Evolutionary conservation across 108 stramenopile genomes (phyloP), one percentile per base, ranked within the genome.

Genomic region (Seminavis robusta): DNA sequence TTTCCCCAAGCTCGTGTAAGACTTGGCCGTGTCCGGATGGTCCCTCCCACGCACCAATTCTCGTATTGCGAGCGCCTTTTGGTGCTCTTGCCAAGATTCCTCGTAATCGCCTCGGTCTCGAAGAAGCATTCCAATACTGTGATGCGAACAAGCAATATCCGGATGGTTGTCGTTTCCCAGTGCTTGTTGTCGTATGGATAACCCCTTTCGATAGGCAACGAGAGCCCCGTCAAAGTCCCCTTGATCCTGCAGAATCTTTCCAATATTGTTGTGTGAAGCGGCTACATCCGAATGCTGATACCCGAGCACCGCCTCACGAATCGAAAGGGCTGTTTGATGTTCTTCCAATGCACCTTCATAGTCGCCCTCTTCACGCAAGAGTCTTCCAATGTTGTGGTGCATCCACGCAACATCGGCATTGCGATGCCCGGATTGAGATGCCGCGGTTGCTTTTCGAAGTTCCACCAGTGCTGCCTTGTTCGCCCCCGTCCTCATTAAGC

Each of bases 121-220:
- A 30, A 42, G 42, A 4, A 51, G 58, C 8, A 65, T 38, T 30
- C 71, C 58, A 43, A 73, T 50, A 61, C 61, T 73, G 59, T 73
- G 52, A 47, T 73, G 46, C 6, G 64, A 43, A 16, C 49, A 46
- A 19, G 71, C 63, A 9, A 39, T 53, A 29, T 65, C 63, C 10
- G 32, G 31, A 37, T 67, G 48, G 17, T 44, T 17, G 29, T 67
- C 61, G n/a, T n/a, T n/a, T 9, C 61, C 73, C 13, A 24, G n/a
- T 16, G 40, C 21, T 15, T 53, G 52, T 6, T 23, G 15, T 11
- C 40, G 49, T 33, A 73, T 63, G 4, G 10, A 11, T 19, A 74
- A 61, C 13, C 62, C 73, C 23, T 59, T 63, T 32, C 59, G 23
- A 47, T 67, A 65, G 4, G 42, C 34, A 39, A 30, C 9, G 27